These are phyloP conservation scores for Globisporangium solare DNA, from an alignment of 352 stramenopile species.

Conservation along the genomic window DNA sequence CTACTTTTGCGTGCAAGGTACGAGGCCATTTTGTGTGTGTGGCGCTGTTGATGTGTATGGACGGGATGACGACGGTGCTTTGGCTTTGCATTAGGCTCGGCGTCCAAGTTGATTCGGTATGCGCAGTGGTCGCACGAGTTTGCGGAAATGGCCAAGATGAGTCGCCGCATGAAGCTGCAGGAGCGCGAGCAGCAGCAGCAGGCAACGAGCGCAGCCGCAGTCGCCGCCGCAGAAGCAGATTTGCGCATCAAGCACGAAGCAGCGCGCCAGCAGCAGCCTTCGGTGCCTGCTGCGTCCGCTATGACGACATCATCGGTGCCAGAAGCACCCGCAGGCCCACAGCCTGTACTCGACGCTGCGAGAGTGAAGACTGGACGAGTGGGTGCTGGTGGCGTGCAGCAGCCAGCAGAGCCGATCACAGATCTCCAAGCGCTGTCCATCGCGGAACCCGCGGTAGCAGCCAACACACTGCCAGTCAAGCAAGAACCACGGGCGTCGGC, in stretches of 20 bases:
- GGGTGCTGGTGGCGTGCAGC: background rate
- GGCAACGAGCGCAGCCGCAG: background rate
- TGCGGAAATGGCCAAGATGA: conserved; percentile 39
- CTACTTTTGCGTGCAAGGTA: conserved; percentile 62
- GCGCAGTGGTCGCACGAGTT: conserved; percentile 40
- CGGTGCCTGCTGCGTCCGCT: no score
- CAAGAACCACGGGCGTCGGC: background rate
- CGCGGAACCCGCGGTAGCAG: background rate
- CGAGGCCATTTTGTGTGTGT: no score
- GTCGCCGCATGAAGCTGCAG: conserved; percentile 16
- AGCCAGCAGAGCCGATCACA: background rate
- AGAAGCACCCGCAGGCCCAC: background rate
- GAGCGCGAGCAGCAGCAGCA: conserved; percentile 5
- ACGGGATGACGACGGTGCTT: no score
- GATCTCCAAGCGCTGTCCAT: background rate
- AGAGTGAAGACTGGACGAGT: background rate
- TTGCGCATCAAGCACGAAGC: conserved; percentile 4
- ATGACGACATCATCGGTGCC: background rate
- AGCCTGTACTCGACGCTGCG: no score
- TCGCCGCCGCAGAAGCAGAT: no score
- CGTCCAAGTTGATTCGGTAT: conserved; percentile 35
- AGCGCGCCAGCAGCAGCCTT: background rate
- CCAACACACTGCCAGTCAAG: background rate
- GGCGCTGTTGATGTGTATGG: no score
- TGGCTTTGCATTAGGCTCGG: conserved; percentile 31